Percentiles rank a stretch among this genome's conserved stretches.
These are phyloP conservation scores for Aspergillus carlsbadensis DNA, from an alignment of 495 filamentous ascomycete species.

Conservation along the genomic window DNA sequence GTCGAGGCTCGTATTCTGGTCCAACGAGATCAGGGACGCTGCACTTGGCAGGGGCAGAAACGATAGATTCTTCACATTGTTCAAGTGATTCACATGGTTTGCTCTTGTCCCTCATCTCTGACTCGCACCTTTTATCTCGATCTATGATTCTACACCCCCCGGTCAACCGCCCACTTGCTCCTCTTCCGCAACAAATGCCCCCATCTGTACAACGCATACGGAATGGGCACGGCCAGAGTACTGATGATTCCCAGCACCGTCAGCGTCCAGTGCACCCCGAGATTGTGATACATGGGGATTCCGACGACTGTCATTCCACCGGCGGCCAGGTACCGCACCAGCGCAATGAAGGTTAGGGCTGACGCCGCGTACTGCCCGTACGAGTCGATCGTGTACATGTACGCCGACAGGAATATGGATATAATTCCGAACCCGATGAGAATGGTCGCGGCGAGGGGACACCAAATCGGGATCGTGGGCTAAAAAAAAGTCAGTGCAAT, in stretches of 20 bases:
- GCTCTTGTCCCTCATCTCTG: too few species aligned
- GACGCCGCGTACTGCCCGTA: constrained; percentile 42
- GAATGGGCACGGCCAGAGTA: constrained; percentile 44
- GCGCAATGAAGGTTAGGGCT: constrained; percentile 43
- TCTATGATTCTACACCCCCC: too few species aligned
- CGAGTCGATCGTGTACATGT: constrained; percentile 53
- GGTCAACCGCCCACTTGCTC: constrained; percentile 38
- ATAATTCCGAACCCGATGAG: constrained; percentile 52
- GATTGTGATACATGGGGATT: constrained; percentile 44
- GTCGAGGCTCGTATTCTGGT: too few species aligned
- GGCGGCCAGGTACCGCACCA: constrained; percentile 46
- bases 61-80: too few species aligned
- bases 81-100: too few species aligned
- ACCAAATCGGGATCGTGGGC: constrained; percentile 49
- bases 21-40: too few species aligned
- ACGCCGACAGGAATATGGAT: constrained; percentile 44
- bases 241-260: constrained; percentile 49
- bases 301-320: constrained; percentile 44
- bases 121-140: too few species aligned
- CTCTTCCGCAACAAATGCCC: constrained; percentile 41
- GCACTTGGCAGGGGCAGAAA: too few species aligned
- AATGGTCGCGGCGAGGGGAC: constrained; percentile 43
- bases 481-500: constrained; percentile 21
- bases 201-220: constrained; percentile 51
- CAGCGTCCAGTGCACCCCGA: constrained; percentile 52